Conservation (phyloP, 148 eudicot species). For the Diospyros lotus region DNA sequence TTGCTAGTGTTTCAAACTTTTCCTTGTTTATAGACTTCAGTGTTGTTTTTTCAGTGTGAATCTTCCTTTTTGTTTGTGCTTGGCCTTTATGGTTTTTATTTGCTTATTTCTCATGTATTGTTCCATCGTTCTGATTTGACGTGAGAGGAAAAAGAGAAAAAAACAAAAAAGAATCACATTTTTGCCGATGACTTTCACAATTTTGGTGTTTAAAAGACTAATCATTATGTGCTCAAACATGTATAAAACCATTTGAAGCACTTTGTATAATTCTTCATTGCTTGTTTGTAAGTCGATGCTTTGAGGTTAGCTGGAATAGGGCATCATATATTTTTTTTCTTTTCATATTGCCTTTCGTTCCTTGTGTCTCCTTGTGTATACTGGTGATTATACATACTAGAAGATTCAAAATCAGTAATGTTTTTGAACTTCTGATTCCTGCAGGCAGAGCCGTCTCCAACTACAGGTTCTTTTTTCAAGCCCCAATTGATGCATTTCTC, state of each 20-base stretch:
- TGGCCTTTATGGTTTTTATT: slow-evolving; percentile 6
- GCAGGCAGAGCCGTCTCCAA: slow-evolving; percentile 98
- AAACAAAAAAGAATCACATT: slow-evolving; percentile 11
- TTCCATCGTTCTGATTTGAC: slow-evolving; percentile 10
- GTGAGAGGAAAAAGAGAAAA: slow-evolving; percentile 1
- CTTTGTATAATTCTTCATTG: not conserved
- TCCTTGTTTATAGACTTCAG: slow-evolving; percentile 15
- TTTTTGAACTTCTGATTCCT: slow-evolving; percentile 21
- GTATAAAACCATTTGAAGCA: not conserved
- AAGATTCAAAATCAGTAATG: slow-evolving; percentile 11
- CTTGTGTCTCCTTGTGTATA: not conserved
- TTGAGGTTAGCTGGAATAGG: not conserved
- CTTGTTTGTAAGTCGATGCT: not conserved
- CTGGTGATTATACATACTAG: slow-evolving; percentile 7
- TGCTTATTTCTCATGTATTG: not conserved
- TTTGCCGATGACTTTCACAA: slow-evolving; percentile 8
- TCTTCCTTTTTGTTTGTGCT: slow-evolving; percentile 24
- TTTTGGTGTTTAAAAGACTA: not conserved
- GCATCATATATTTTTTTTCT: not conserved
- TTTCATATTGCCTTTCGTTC: not conserved
- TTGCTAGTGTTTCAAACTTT: slow-evolving; percentile 10
- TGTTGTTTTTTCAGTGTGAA: slow-evolving; percentile 23
- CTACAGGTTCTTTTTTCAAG: slow-evolving; percentile 89
- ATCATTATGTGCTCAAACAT: not conserved
- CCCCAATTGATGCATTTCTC: slow-evolving; percentile 58